phyloP scores from a whole-genome alignment of 305 asterid species.

The Rubia balearica region DNA sequence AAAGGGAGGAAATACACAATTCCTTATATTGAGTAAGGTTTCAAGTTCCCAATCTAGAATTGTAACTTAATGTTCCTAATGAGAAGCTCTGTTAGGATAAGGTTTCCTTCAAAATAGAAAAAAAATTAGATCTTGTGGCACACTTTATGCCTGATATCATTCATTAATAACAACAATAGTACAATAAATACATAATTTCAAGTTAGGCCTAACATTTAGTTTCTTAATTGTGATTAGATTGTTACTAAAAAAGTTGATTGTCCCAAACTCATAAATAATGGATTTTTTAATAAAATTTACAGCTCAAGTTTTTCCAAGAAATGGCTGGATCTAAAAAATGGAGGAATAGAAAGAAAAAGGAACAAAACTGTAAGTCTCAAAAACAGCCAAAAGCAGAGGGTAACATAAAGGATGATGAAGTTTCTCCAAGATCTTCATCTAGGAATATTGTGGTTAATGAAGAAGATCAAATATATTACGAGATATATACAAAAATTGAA shows the following conservation, averaged over 20 bases:
- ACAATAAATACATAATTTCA: too few species aligned
- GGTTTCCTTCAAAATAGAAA: too few species aligned
- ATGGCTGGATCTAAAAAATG: neutral
- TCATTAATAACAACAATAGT: too few species aligned
- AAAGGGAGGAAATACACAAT: too few species aligned
- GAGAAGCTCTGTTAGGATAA: too few species aligned
- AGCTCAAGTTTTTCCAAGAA: neutral
- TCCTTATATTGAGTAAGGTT: too few species aligned
- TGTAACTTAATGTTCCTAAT: too few species aligned
- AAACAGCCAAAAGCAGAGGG: neutral
- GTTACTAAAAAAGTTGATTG: neutral
- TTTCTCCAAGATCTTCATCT: neutral
- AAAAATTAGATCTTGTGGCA: too few species aligned
- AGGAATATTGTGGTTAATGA: neutral
- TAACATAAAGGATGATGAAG: neutral
- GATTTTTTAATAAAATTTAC: neutral
- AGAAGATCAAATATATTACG: neutral
- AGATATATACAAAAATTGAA: neutral
- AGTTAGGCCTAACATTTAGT: too few species aligned
- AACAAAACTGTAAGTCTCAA: too few species aligned
- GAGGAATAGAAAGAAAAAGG: neutral
- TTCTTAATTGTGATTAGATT: neutral
- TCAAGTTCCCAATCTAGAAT: too few species aligned
- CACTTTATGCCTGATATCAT: too few species aligned
- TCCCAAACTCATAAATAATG: neutral